These are phyloP conservation scores for Mollisia scopiformis DNA, from an alignment of 2,329 filamentous ascomycete genomes.

Conservation along the genomic window DNA sequence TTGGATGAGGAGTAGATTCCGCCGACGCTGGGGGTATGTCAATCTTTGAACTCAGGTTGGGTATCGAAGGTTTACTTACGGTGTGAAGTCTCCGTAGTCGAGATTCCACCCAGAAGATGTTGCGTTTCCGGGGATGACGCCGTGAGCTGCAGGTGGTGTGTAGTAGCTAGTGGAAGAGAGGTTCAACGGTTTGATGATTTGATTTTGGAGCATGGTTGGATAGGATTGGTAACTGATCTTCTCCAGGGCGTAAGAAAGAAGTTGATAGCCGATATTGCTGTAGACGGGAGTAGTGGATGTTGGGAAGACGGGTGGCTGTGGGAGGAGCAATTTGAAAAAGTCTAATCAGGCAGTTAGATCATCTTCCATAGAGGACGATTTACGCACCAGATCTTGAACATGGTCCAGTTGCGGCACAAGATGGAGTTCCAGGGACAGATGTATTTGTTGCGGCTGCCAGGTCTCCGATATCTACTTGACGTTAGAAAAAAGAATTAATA, in stretches of 20 bases:
- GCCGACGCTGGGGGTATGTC: background rate
- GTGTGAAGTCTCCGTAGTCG: background rate
- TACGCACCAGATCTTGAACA: background rate
- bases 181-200: background rate
- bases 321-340: conserved; percentile 23
- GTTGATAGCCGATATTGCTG: conserved; percentile 40
- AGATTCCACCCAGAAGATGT: background rate
- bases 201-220: conserved; percentile 27
- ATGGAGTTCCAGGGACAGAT: background rate
- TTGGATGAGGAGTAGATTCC: background rate
- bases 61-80: background rate
- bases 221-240: conserved; percentile 39
- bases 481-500: background rate
- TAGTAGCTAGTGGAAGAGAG: background rate
- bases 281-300: conserved; percentile 38
- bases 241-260: conserved; percentile 42
- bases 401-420: background rate
- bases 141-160: background rate
- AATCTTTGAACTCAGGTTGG: background rate
- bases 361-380: no score
- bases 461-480: no score
- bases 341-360: background rate
- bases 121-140: background rate
- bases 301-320: conserved; percentile 36
- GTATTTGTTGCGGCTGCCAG: background rate